A percentile compares a stretch with the other conserved stretches of the same genome.
Evolutionary conservation across 2,329 filamentous ascomycete species (phyloP).

Genomic region (Diatrype stigma): DNA sequence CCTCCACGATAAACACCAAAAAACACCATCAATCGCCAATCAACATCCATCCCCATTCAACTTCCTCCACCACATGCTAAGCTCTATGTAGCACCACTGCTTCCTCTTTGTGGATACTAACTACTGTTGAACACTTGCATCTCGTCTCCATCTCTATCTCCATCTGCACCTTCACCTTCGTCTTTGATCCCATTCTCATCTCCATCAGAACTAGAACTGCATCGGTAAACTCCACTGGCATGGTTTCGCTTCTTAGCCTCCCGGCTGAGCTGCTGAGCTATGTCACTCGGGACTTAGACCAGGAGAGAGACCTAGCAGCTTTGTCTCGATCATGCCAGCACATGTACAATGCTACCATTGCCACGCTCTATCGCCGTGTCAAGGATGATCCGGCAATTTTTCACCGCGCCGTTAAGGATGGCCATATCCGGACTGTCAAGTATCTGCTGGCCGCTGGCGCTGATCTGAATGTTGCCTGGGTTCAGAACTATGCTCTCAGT

Average conservation of each 20-base stretch:
- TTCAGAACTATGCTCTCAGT: not conserved
- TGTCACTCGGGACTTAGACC: conserved; percentile 3
- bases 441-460: conserved; percentile 14
- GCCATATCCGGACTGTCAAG: conserved; percentile 7
- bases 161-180: not conserved
- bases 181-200: not conserved
- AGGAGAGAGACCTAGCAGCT: conserved; percentile 8
- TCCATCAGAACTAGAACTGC: no score
- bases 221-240: no score
- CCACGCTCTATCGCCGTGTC: conserved; percentile 9
- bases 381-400: conserved; percentile 10
- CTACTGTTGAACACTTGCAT: no score
- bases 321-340: conserved; percentile 16
- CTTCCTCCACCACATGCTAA: no score
- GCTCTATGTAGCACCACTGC: no score
- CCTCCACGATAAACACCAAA: no score
- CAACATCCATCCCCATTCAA: no score
- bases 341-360: conserved; percentile 5
- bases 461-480: conserved; percentile 10
- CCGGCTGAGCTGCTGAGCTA: conserved; percentile 11
- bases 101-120: no score
- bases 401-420: conserved; percentile 14
- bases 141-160: no score
- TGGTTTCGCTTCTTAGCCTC: no score
- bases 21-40: no score